Evolutionary conservation across 2,329 filamentous ascomycete genomes (phyloP), one percentile per base, ranked within the genome.

Genomic region (Pyrenophora seminiperda): DNA sequence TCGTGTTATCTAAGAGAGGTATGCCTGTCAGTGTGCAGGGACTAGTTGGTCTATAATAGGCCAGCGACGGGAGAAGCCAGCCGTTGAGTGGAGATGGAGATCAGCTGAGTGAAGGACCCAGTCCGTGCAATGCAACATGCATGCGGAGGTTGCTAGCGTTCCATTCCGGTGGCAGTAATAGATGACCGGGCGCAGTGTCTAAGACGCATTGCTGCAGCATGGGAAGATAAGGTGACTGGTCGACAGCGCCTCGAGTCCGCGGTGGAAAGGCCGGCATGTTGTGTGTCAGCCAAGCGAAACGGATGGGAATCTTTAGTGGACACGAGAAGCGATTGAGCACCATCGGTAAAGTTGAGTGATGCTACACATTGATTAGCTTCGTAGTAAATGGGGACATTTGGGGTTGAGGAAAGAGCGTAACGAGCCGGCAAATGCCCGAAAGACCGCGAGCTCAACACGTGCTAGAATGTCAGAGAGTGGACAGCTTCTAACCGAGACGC

Each of bases 201-300:
- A 60, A 58, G 57, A 65, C 60, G 54, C 63, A 61, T 58, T 59
- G 65, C 64, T 75, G 75, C 75, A 77, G 72, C 59, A 63, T 58
- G 54, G 54, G 60, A 55, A 67, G 76, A 77, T 77, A 78, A 77
- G 75, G 73, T 78, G 75, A 79, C 76, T 79, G 76, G 75, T 58
- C 59, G 62, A 65, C 59, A 64, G 72, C 71, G 69, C 58, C 62
- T 70, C 61, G 50, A 63, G 52, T 61, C 61, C 50, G 59, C 56
- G 50, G 52, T 54, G 41, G 63, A 53, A 65, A 44, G 65, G 48
- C 62, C 58, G 63, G 61, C 53, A 67, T 52, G 52, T 44, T 56
- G 54, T 54, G 67, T 68, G 66, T 67, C 62, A 69, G 62, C 66
- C 63, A 68, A 66, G 65, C 50, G 53, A 33, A 53, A 58, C 54